These are phyloP conservation scores for Mrakia hoshinonis DNA, from an alignment of 768 basidiomycete genomes.

Conservation along the genomic window DNA sequence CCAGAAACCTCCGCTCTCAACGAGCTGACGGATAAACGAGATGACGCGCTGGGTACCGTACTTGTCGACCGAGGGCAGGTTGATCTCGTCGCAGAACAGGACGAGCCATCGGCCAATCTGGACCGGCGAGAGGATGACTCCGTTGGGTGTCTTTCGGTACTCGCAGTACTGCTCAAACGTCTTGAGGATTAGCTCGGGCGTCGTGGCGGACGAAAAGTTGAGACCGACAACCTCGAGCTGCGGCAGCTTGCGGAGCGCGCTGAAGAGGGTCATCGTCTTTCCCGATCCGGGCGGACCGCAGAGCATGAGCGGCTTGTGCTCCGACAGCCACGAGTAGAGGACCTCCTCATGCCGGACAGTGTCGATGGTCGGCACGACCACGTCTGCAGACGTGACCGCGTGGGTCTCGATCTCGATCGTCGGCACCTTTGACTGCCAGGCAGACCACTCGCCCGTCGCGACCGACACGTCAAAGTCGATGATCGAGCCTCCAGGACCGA, in stretches of 20 bases:
- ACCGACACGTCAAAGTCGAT: slow-evolving; percentile 94
- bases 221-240: slow-evolving; percentile 99
- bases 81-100: slow-evolving; percentile 99
- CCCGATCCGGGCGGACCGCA: slow-evolving; percentile 99
- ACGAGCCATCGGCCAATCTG: slow-evolving; percentile 98
- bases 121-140: slow-evolving; percentile 84
- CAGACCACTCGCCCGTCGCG: slow-evolving; percentile 70
- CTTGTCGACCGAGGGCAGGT: slow-evolving; percentile 89
- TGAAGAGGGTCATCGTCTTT: slow-evolving; percentile 99
- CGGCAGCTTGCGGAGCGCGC: slow-evolving; percentile 89
- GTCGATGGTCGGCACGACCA: slow-evolving; percentile 96
- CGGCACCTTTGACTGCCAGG: slow-evolving; percentile 88
- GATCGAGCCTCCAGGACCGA: slow-evolving; percentile 67
- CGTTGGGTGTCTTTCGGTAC: slow-evolving; percentile 95
- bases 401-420: slow-evolving; percentile 95
- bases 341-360: slow-evolving; percentile 98
- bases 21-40: slow-evolving; percentile 92
- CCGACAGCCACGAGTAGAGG: slow-evolving; percentile 94
- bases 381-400: slow-evolving; percentile 86
- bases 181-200: slow-evolving; percentile 94
- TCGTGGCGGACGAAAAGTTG: slow-evolving; percentile 98
- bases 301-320: slow-evolving; percentile 95
- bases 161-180: slow-evolving; percentile 99
- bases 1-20: slow-evolving; percentile 93
- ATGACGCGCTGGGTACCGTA: slow-evolving; percentile 98